Evolutionary conservation across 164 flowering plant species (phyloP).

Genomic region (Tetrastigma voinierianum): DNA sequence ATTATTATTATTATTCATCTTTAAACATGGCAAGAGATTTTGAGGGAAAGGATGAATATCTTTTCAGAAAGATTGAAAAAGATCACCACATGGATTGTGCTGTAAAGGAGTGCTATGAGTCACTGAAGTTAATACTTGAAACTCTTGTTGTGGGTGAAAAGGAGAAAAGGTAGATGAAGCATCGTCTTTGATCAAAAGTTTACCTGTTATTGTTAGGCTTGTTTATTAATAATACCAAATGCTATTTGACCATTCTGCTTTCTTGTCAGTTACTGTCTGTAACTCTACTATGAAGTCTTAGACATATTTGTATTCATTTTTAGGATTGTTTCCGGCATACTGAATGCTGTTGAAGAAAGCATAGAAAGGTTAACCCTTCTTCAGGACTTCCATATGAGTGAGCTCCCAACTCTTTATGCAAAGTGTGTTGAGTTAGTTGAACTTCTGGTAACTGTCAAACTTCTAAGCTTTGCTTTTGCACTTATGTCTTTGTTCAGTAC

Average conservation of each 20-base stretch:
- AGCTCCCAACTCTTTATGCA: constrained; percentile 54
- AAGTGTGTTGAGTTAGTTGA: constrained; percentile 61
- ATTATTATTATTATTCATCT: not conserved
- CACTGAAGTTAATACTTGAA: constrained; percentile 64
- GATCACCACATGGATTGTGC: constrained; percentile 73
- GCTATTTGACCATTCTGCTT: not conserved
- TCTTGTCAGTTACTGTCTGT: not conserved
- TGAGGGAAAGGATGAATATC: constrained; percentile 59
- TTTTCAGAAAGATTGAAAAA: constrained; percentile 54
- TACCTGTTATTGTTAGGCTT: no score
- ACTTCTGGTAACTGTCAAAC: constrained; percentile 57
- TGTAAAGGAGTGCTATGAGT: constrained; percentile 82
- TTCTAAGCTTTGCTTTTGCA: not conserved
- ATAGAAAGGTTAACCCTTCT: constrained; percentile 57
- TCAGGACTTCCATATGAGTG: constrained; percentile 58
- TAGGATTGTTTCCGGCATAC: constrained; percentile 57
- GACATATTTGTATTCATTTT: constrained; percentile 7
- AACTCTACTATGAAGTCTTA: constrained; percentile 1
- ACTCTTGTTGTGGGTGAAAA: constrained; percentile 64
- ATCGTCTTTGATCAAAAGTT: not conserved
- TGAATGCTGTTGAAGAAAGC: constrained; percentile 65
- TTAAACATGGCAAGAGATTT: constrained; percentile 58
- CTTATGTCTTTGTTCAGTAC: not conserved
- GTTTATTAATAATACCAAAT: no score
- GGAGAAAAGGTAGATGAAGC: constrained; percentile 62